Conservation (phyloP, 176 grass and related monocot genomes). For the Hsuehochloa calcarea region DNA sequence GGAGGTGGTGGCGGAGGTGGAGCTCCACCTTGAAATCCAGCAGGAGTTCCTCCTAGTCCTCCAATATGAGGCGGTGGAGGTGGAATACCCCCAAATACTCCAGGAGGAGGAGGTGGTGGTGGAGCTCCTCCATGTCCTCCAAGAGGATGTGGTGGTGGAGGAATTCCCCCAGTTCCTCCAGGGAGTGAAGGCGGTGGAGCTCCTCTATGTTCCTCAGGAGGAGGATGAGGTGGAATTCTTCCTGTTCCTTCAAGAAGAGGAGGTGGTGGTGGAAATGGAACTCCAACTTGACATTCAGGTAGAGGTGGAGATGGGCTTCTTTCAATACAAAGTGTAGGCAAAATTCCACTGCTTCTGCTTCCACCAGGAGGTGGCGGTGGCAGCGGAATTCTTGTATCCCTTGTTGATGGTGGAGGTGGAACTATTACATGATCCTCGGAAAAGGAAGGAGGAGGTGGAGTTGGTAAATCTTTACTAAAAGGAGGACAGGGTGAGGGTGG, state of each 20-base stretch:
- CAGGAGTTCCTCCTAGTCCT: neutral
- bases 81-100: too few species aligned
- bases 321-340: neutral
- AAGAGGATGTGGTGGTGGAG: neutral
- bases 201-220: neutral
- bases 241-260: conserved; percentile 2
- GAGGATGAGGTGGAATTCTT: conserved; percentile 18
- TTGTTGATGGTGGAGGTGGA: conserved; percentile 24
- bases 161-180: neutral
- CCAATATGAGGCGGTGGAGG: neutral
- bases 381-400: neutral
- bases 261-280: neutral
- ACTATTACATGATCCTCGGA: conserved; percentile 15
- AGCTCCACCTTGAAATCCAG: conserved; percentile 11
- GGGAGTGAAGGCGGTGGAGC: neutral
- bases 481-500: neutral
- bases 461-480: neutral
- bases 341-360: neutral
- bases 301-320: neutral
- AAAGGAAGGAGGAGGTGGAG: neutral
- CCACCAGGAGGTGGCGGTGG: conserved; percentile 19
- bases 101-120: neutral
- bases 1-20: conserved; percentile 16
- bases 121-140: neutral
- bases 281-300: neutral